These are phyloP conservation scores for Pterocarpus macrocarpus DNA, from an alignment of 306 rosid species.

Conservation along the genomic window DNA sequence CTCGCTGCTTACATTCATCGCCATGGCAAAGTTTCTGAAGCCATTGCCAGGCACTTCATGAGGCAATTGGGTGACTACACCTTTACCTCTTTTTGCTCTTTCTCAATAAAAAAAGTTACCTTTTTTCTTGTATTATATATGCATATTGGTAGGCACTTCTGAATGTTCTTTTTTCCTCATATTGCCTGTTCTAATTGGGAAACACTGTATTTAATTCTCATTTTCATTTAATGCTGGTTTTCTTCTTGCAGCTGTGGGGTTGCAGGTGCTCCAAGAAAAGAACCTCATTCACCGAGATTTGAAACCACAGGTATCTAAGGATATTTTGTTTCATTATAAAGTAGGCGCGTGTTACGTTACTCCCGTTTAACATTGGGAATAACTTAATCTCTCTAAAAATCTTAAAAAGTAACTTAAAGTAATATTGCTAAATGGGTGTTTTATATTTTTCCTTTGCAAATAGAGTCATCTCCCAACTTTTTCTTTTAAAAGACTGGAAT, in stretches of 20 bases:
- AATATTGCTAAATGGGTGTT: too few species aligned
- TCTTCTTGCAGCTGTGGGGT: slow-evolving; percentile 75
- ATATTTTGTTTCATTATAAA: slow-evolving; percentile 19
- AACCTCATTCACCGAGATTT: slow-evolving; percentile 96
- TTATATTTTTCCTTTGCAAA: too few species aligned
- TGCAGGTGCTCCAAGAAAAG: slow-evolving; percentile 89
- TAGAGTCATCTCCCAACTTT: too few species aligned
- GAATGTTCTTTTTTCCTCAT: background rate
- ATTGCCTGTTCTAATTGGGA: slow-evolving; percentile 23
- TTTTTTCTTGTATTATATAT: background rate
- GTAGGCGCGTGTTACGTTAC: too few species aligned
- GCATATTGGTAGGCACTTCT: slow-evolving; percentile 16
- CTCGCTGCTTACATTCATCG: slow-evolving; percentile 71
- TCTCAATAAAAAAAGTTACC: background rate
- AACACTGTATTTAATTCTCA: slow-evolving; percentile 16
- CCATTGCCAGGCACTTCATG: slow-evolving; percentile 87
- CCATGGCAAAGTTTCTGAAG: slow-evolving; percentile 77
- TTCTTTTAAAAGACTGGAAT: too few species aligned
- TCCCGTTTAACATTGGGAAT: too few species aligned
- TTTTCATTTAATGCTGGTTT: slow-evolving; percentile 43
- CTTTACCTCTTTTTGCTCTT: background rate
- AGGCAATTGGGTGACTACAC: slow-evolving; percentile 77
- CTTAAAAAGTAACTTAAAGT: too few species aligned
- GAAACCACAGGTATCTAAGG: slow-evolving; percentile 83
- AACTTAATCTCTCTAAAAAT: too few species aligned